Evolutionary conservation across 495 filamentous ascomycete species (phyloP).

Genomic region (Annulohypoxylon maeteangense): DNA sequence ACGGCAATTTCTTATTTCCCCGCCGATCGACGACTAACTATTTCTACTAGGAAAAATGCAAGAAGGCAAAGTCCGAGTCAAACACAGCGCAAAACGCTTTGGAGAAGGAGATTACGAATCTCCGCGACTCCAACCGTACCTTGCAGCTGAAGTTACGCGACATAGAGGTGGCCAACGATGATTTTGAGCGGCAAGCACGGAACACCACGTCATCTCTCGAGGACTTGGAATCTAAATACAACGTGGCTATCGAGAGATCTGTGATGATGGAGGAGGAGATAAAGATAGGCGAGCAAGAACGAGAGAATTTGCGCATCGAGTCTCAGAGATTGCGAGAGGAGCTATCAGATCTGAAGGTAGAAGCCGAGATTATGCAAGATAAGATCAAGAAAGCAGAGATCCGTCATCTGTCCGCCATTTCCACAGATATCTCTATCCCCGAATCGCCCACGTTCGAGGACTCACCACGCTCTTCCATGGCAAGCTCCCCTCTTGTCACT

Average conservation of each 20-base stretch:
- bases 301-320: constrained; percentile 87
- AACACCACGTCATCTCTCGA: constrained; percentile 95
- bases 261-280: constrained; percentile 97
- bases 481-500: constrained; percentile 77
- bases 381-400: constrained; percentile 76
- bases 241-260: constrained; percentile 86
- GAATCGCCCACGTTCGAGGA: constrained; percentile 67
- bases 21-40: constrained; percentile 10
- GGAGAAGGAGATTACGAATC: constrained; percentile 93
- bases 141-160: constrained; percentile 86
- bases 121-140: constrained; percentile 85
- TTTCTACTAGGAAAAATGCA: constrained; percentile 83
- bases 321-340: constrained; percentile 89
- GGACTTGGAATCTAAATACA: constrained; percentile 96
- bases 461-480: constrained; percentile 69
- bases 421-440: constrained; percentile 62
- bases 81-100: constrained; percentile 82
- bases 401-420: constrained; percentile 62
- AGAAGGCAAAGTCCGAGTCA: constrained; percentile 89
- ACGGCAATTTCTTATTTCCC: neutral
- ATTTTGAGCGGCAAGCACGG: constrained; percentile 94
- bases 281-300: constrained; percentile 86
- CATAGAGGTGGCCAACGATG: constrained; percentile 97
- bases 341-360: constrained; percentile 89
- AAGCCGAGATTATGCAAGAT: constrained; percentile 92